A percentile compares a stretch with the other conserved stretches of the same genome.
Conservation (phyloP, 768 basidiomycete genomes). For the Paxillus ammoniavirescens region DNA sequence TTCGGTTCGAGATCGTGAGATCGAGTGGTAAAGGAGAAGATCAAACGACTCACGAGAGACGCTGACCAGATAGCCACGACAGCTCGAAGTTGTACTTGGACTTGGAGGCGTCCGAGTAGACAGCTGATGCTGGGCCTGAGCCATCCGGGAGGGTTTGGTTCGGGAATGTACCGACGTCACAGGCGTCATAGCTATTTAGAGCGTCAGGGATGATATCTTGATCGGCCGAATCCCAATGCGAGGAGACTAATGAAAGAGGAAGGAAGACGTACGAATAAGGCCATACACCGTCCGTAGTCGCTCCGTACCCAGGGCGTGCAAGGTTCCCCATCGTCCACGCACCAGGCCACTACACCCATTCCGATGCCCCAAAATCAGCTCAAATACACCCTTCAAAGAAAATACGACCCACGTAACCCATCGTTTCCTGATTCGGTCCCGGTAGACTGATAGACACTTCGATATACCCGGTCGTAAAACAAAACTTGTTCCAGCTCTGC, state of each 20-base stretch:
- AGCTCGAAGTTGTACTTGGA: conserved; percentile 55
- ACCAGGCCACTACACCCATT: conserved; percentile 65
- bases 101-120: conserved; percentile 48
- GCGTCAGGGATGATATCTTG: background rate
- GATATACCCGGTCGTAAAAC: conserved; percentile 73
- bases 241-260: background rate
- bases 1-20: background rate
- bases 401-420: conserved; percentile 40
- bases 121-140: conserved; percentile 60
- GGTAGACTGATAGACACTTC: conserved; percentile 65
- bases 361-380: background rate
- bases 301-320: conserved; percentile 76
- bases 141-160: conserved; percentile 48
- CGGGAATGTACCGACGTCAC: conserved; percentile 58
- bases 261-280: conserved; percentile 61
- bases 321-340: conserved; percentile 91
- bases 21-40: background rate
- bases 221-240: background rate
- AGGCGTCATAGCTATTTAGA: conserved; percentile 44
- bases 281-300: conserved; percentile 80
- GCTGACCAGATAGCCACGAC: conserved; percentile 77
- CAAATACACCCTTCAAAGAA: background rate
- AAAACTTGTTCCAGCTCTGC: conserved; percentile 90
- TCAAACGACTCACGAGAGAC: conserved; percentile 54
- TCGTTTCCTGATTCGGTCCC: conserved; percentile 51